Evolutionary conservation across 202 grass and related monocot genomes (phyloP).

Genomic region (Carex arenaria): DNA sequence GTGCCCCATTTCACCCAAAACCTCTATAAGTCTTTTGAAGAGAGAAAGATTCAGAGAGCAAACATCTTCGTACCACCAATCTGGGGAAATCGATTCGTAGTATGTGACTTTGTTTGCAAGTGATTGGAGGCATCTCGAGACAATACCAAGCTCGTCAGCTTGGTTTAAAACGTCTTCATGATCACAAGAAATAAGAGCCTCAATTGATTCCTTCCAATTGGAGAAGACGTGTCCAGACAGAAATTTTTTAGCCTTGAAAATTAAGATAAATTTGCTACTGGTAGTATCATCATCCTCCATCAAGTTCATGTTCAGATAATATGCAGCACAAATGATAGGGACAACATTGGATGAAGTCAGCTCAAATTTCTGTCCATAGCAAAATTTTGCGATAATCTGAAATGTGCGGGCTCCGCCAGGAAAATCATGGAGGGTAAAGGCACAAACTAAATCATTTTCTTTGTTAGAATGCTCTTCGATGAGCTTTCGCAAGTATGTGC

Average conservation of each 20-base stretch:
- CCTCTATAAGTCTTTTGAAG: conserved; percentile 77
- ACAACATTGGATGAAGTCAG: conserved; percentile 60
- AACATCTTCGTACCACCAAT: conserved; percentile 90
- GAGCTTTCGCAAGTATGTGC: conserved; percentile 52
- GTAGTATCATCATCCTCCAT: conserved; percentile 30
- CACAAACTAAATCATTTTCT: conserved; percentile 20
- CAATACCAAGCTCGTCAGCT: conserved; percentile 63
- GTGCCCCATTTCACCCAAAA: conserved; percentile 62
- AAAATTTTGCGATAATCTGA: conserved; percentile 58
- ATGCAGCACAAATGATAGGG: conserved; percentile 51
- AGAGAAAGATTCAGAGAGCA: conserved; percentile 60
- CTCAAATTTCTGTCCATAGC: conserved; percentile 76
- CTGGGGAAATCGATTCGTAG: conserved; percentile 22
- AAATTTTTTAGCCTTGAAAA: conserved; percentile 56
- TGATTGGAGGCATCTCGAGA: conserved; percentile 69
- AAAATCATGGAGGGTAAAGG: conserved; percentile 54
- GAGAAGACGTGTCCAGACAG: conserved; percentile 38
- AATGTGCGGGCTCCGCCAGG: conserved; percentile 76
- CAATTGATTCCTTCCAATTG: conserved; percentile 74
- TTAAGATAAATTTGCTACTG: conserved; percentile 40
- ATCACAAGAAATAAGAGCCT: conserved; percentile 51
- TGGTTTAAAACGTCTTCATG: conserved; percentile 44
- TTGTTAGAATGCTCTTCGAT: conserved; percentile 41
- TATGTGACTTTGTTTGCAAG: conserved; percentile 59
- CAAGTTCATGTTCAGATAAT: conserved; percentile 61